phyloP scores from a whole-genome alignment of 148 eudicot species.

The Rhododendron simsii region DNA sequence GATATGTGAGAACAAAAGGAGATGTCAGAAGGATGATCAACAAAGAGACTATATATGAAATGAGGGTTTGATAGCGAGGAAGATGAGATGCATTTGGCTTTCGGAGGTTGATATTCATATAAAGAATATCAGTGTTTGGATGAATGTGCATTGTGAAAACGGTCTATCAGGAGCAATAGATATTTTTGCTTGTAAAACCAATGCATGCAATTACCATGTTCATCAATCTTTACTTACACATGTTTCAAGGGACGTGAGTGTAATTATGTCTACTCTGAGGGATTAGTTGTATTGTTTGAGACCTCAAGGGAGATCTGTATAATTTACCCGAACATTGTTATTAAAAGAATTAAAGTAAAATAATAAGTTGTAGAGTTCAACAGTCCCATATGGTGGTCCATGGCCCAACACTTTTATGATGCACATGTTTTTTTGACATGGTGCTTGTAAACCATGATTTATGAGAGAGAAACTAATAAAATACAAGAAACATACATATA shows the following conservation, averaged over 20 bases:
- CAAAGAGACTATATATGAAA: not conserved
- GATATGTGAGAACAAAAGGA: not conserved
- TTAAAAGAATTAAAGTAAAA: not conserved
- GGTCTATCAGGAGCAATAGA: not conserved
- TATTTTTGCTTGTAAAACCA: not conserved
- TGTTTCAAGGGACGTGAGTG: not conserved
- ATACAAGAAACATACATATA: no score
- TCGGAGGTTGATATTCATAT: not conserved
- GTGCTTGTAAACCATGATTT: not conserved
- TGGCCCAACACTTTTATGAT: slow-evolving; percentile 1
- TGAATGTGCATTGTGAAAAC: not conserved
- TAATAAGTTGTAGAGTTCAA: not conserved
- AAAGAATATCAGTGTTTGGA: not conserved
- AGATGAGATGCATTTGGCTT: not conserved
- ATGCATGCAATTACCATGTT: not conserved
- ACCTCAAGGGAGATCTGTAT: not conserved
- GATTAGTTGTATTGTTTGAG: not conserved
- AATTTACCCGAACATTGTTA: not conserved
- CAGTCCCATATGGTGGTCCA: slow-evolving; percentile 1
- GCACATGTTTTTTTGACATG: slow-evolving; percentile 2
- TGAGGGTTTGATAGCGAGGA: not conserved
- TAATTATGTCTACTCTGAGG: not conserved
- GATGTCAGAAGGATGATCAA: not conserved
- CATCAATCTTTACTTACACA: not conserved
- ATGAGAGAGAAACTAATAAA: not conserved